Percentiles rank a stretch among this genome's conserved stretches.
Conservation (phyloP, 495 filamentous ascomycete species). For the Podospora australis region DNA sequence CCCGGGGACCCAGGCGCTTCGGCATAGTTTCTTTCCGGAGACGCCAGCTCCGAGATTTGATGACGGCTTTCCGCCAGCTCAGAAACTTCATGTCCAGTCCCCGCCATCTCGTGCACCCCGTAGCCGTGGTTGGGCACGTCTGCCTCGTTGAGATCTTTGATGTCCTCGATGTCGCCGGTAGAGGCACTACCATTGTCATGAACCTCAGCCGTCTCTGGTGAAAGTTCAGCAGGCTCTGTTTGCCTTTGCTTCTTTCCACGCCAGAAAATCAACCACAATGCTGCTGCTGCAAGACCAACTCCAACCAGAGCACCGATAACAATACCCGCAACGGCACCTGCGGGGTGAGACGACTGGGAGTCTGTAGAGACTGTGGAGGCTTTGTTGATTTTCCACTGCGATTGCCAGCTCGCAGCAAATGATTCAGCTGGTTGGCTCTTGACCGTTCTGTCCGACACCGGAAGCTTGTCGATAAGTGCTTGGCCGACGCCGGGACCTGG, state of each 20-base stretch:
- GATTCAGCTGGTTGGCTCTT: neutral
- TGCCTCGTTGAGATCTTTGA: neutral
- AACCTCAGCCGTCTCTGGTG: too few species aligned
- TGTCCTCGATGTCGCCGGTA: neutral
- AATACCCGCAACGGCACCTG: conserved; percentile 5
- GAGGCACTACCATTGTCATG: neutral
- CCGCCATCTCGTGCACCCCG: neutral
- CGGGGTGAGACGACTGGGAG: neutral
- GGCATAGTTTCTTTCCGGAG: neutral
- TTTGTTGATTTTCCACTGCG: neutral
- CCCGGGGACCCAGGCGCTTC: conserved; percentile 3
- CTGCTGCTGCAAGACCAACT: neutral
- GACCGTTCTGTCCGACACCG: neutral
- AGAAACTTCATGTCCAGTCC: neutral
- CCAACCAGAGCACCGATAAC: conserved; percentile 2
- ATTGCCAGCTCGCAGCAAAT: conserved; percentile 1
- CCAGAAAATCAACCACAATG: conserved; percentile 3
- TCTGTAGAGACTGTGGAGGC: neutral
- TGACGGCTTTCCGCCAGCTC: neutral
- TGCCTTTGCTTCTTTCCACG: neutral
- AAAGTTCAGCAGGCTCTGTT: neutral
- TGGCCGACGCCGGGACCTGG: conserved; percentile 7
- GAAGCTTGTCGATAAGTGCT: neutral
- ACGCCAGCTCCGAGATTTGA: neutral
- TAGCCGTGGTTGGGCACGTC: neutral